These are phyloP conservation scores for Phytophthora cajani DNA, from an alignment of 352 stramenopile species.

Conservation along the genomic window DNA sequence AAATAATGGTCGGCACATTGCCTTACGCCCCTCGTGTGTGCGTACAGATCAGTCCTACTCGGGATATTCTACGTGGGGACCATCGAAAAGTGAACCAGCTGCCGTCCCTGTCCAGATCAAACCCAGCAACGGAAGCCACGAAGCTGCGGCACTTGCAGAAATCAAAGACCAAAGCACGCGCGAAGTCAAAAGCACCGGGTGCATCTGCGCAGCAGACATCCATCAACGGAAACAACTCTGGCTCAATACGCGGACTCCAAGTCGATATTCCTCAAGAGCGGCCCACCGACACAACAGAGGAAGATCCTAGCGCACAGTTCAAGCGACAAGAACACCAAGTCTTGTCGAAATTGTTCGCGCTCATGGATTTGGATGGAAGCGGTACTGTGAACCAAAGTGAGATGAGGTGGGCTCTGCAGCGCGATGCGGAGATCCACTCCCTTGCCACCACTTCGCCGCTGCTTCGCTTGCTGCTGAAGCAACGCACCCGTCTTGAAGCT, in stretches of 20 bases:
- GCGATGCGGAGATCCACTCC: conserved; percentile 60
- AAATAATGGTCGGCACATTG: background rate
- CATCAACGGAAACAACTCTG: conserved; percentile 21
- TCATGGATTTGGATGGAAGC: conserved; percentile 77
- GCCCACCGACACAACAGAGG: background rate
- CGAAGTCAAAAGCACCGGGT: conserved; percentile 12
- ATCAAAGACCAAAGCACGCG: conserved; percentile 23
- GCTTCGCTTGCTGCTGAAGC: conserved; percentile 61
- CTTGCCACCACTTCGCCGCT: conserved; percentile 56
- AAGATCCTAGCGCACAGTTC: conserved; percentile 33
- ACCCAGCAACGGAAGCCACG: conserved; percentile 9
- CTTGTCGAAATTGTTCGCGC: conserved; percentile 53
- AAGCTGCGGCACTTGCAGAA: conserved; percentile 24
- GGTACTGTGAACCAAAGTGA: conserved; percentile 69
- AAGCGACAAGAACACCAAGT: conserved; percentile 41
- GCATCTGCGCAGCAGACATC: background rate
- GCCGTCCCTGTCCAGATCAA: conserved; percentile 42
- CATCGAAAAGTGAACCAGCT: conserved; percentile 62
- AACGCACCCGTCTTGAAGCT: conserved; percentile 42
- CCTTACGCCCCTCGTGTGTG: background rate
- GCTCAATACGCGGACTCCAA: conserved; percentile 22
- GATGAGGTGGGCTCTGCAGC: conserved; percentile 69
- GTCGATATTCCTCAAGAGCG: background rate
- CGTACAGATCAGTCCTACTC: conserved; percentile 50
- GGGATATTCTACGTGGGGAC: conserved; percentile 55